These are phyloP conservation scores for Cucurbita pepo DNA, from an alignment of 306 rosid genomes.

Conservation along the genomic window DNA sequence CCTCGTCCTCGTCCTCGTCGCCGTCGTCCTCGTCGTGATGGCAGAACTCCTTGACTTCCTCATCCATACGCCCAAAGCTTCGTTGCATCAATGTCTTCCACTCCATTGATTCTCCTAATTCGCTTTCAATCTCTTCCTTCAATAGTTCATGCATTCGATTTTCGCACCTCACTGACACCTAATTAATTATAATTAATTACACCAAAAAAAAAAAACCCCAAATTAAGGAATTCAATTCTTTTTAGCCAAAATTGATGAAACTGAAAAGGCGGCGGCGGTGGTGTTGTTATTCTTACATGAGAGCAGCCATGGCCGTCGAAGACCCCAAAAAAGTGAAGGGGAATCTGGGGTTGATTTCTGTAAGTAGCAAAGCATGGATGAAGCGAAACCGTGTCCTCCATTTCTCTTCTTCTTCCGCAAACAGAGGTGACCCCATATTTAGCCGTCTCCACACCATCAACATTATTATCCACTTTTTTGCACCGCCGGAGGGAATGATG, in stretches of 20 bases:
- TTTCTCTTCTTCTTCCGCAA: slow-evolving; percentile 79
- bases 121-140: slow-evolving; percentile 18
- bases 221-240: too few species aligned
- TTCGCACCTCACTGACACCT: slow-evolving; percentile 32
- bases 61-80: slow-evolving; percentile 27
- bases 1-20: too few species aligned
- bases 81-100: slow-evolving; percentile 32
- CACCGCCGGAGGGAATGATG: background rate
- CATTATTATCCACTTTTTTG: background rate
- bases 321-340: slow-evolving; percentile 55
- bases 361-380: slow-evolving; percentile 18
- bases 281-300: slow-evolving; percentile 20
- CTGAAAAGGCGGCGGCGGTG: too few species aligned
- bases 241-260: too few species aligned
- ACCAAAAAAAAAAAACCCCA: too few species aligned
- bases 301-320: slow-evolving; percentile 99
- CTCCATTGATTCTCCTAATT: background rate
- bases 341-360: background rate
- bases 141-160: slow-evolving; percentile 33
- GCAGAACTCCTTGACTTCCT: slow-evolving; percentile 14
- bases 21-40: too few species aligned
- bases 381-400: slow-evolving; percentile 76
- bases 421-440: slow-evolving; percentile 64
- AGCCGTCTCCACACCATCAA: background rate
- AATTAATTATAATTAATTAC: too few species aligned